Evolutionary conservation across 345 rosid species (phyloP).

Genomic region (Noccaea bulbosa): DNA sequence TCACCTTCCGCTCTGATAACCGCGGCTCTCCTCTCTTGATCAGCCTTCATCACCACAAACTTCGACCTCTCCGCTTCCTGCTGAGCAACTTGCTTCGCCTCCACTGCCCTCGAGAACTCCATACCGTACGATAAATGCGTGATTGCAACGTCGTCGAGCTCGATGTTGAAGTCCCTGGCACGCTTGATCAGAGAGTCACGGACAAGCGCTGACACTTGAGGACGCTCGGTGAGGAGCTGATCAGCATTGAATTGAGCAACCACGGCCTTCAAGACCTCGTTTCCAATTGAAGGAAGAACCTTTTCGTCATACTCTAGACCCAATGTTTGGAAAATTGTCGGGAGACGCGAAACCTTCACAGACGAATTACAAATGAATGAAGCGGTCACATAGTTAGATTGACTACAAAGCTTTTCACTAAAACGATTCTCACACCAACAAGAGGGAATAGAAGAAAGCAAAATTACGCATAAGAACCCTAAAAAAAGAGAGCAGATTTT

Average conservation of each 20-base stretch:
- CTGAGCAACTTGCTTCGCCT: slow-evolving; percentile 98
- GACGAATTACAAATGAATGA: neutral
- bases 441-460: neutral
- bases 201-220: slow-evolving; percentile 91
- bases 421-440: slow-evolving; percentile 2
- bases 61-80: slow-evolving; percentile 98
- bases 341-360: slow-evolving; percentile 65
- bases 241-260: slow-evolving; percentile 99
- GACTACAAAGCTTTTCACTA: neutral
- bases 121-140: slow-evolving; percentile 90
- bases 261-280: slow-evolving; percentile 95
- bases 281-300: slow-evolving; percentile 97
- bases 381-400: neutral
- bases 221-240: slow-evolving; percentile 97
- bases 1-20: slow-evolving; percentile 97
- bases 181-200: slow-evolving; percentile 71
- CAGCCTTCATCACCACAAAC: slow-evolving; percentile 95
- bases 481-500: neutral
- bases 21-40: slow-evolving; percentile 98
- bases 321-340: slow-evolving; percentile 77
- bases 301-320: slow-evolving; percentile 94
- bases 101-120: slow-evolving; percentile 95
- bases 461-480: neutral
- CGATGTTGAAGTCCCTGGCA: slow-evolving; percentile 86
- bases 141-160: slow-evolving; percentile 91